Evolutionary conservation across 768 basidiomycete species (phyloP), one percentile per base, ranked within the genome.

Genomic region (Macrolepiota dolichaula): DNA sequence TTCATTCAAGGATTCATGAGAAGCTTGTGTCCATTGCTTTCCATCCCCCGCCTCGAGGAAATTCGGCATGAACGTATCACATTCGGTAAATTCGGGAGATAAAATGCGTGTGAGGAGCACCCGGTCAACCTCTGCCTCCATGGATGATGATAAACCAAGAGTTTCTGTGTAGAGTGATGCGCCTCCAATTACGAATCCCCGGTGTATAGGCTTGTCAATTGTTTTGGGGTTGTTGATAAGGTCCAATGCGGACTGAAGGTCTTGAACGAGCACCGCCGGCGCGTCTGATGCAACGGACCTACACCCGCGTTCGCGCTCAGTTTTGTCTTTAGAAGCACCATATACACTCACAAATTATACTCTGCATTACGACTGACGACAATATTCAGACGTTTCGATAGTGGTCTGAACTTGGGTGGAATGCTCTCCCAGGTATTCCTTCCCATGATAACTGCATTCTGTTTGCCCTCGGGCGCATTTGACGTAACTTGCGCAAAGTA

Each of bases 391-490:
- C 97, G 81, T 47, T 81, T 82, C 44, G 82, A 77, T 19, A 99
- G 80, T 4, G 97, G 97, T 63, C 91, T 81, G 74, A 89, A 91
- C 71, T 86, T 91, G 19, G 69, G 64, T 7, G 97, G 96, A 57
- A 99, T 98, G 71, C 92, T 92, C 75, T 98, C 94, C 97, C 97
- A 99, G 13, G 95, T 96, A 69, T 92, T 94, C 59, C 96, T 82
- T 12, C 97, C 97, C 96, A 99, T 98, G 58, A 98, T 77, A 19
- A 98, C 88, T 1, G 83, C 85, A 73, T 98, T 98, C 61, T 71
- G 76, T 49, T 68, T 70, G 5, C 78, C 81, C 38, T 79, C 73
- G 5, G 86, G 84, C 35, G 86, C 83, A 40, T 72, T 75, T 5
- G 84, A 83, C 35, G 92, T 92, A 70, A 89, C 87, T 56, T 83